A percentile compares a stretch with the other conserved stretches of the same genome.
phyloP scores from a whole-genome alignment of 441 rosid genomes.

The Pelargonium cotyledonis region DNA sequence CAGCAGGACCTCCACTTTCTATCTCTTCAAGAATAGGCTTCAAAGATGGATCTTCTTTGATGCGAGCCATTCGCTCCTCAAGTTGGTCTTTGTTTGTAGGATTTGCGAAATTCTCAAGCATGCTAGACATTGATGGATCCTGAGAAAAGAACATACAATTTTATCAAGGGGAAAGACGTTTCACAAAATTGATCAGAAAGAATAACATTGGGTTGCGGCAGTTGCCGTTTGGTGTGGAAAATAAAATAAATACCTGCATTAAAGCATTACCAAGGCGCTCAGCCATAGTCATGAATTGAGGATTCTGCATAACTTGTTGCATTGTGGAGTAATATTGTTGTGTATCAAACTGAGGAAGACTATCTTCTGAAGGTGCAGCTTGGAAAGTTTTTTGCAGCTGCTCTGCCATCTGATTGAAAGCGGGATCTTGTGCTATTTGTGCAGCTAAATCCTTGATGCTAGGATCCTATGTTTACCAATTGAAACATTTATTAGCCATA shows the following conservation, averaged over 20 bases:
- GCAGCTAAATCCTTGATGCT: constrained; percentile 87
- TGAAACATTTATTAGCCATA: neutral
- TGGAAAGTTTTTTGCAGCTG: constrained; percentile 82
- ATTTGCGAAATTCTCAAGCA: constrained; percentile 70
- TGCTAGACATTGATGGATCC: constrained; percentile 93
- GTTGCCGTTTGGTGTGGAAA: neutral
- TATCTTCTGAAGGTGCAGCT: constrained; percentile 43
- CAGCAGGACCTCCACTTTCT: constrained; percentile 82
- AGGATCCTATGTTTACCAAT: constrained; percentile 56
- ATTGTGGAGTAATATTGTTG: constrained; percentile 73
- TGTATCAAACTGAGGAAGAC: constrained; percentile 64
- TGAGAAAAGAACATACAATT: constrained; percentile 19
- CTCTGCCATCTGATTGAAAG: constrained; percentile 96
- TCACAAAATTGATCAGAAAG: neutral
- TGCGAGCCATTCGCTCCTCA: constrained; percentile 72
- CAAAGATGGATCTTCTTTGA: constrained; percentile 81
- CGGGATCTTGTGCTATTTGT: constrained; percentile 87
- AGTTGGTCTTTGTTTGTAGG: constrained; percentile 68
- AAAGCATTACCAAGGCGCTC: constrained; percentile 85
- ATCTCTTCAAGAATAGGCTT: constrained; percentile 84
- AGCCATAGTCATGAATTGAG: constrained; percentile 91
- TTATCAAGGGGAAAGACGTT: neutral
- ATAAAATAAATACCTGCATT: constrained; percentile 58
- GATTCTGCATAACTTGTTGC: constrained; percentile 94
- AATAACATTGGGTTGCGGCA: neutral